Evolutionary conservation across 2,329 filamentous ascomycete species (phyloP).

Genomic region (Curvularia lunata): DNA sequence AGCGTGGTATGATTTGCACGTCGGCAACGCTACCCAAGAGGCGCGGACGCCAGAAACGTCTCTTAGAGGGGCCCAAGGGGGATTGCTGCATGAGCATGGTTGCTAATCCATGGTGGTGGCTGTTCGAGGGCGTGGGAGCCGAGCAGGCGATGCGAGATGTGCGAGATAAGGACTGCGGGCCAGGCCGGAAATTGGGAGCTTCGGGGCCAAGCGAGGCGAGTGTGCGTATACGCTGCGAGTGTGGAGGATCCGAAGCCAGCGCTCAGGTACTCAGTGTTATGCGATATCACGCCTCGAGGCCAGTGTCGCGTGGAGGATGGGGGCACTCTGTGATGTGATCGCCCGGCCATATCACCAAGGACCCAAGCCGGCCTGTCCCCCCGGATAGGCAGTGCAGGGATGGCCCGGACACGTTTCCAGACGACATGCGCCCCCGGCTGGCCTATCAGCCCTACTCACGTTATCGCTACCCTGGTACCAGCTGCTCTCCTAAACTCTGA

Average conservation of each 20-base stretch:
- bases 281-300: not conserved
- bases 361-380: slow-evolving; percentile 11
- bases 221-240: not conserved
- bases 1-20: slow-evolving; percentile 9
- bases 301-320: not conserved
- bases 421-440: slow-evolving; percentile 5
- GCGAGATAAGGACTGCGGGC: slow-evolving; percentile 1
- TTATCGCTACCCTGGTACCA: slow-evolving; percentile 23
- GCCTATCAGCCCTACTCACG: slow-evolving; percentile 26
- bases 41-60: slow-evolving; percentile 4
- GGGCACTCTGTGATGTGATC: slow-evolving; percentile 12
- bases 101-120: not conserved
- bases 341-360: slow-evolving; percentile 1
- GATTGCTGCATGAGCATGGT: not conserved
- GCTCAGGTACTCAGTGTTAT: not conserved
- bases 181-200: not conserved
- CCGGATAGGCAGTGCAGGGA: slow-evolving; percentile 6
- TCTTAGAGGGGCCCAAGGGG: slow-evolving; percentile 4
- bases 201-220: not conserved
- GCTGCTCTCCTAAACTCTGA: slow-evolving; percentile 10
- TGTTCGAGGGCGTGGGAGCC: not conserved
- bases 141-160: not conserved
- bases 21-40: not conserved
- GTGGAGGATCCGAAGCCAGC: not conserved
- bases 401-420: slow-evolving; percentile 12